A percentile compares a stretch with the other conserved stretches of the same genome.
These are phyloP conservation scores for Casuarina equisetifolia DNA, from an alignment of 306 rosid species.

Conservation along the genomic window DNA sequence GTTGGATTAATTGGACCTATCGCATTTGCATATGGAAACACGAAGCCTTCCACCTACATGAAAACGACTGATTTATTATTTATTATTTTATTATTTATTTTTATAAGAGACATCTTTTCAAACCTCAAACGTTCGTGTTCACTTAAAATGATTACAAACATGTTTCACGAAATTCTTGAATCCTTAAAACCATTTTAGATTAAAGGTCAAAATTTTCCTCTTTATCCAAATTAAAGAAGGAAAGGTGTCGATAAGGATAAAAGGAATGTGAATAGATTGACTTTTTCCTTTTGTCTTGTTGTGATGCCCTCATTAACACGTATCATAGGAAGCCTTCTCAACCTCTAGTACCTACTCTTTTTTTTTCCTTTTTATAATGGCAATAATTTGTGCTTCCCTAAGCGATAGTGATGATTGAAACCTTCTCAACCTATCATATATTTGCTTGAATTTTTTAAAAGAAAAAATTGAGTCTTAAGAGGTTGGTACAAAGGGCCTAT, in stretches of 20 bases:
- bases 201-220: slow-evolving; percentile 3
- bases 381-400: slow-evolving; percentile 10
- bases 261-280: slow-evolving; percentile 9
- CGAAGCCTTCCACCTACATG: slow-evolving; percentile 28
- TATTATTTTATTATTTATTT: slow-evolving; percentile 22
- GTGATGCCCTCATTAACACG: slow-evolving; percentile 36
- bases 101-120: slow-evolving; percentile 23
- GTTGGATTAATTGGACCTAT: slow-evolving; percentile 22
- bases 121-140: slow-evolving; percentile 25
- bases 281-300: slow-evolving; percentile 28
- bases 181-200: slow-evolving; percentile 14
- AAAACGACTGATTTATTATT: slow-evolving; percentile 20
- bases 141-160: slow-evolving; percentile 32
- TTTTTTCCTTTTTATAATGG: slow-evolving; percentile 3
- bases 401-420: slow-evolving; percentile 20
- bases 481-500: background rate
- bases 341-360: slow-evolving; percentile 18
- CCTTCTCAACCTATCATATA: slow-evolving; percentile 19
- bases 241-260: slow-evolving; percentile 32
- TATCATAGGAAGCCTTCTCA: slow-evolving; percentile 21
- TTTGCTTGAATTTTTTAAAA: background rate
- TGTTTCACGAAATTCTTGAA: slow-evolving; percentile 27
- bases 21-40: slow-evolving; percentile 14
- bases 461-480: background rate
- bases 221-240: slow-evolving; percentile 22